Base-by-base conservation (phyloP, 257 asterid species). In the Plantago ovata region DNA sequence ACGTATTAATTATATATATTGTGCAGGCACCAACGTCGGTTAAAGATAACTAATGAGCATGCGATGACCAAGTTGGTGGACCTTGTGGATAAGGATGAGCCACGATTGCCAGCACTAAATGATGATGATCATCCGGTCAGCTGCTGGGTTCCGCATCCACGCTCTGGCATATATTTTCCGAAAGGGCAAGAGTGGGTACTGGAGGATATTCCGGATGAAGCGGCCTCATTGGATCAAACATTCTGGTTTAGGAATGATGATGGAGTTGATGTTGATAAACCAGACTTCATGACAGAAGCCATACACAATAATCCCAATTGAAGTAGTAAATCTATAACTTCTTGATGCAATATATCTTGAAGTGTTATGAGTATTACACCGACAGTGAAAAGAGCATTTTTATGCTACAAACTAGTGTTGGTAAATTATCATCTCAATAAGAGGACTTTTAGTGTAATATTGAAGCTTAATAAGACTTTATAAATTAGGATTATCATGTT, bases 121-220 rank as follows among this genome's bases (percentile, higher is more conserved):
- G n/a, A n/a, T n/a, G n/a, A 60, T 0, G 59, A 53, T 9, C 33
- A 4, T 10, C 28, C 55, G 15, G 13, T 16, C 49, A 32, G 59
- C 22, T 52, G 52, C 47, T 78, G 84, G 88, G 40, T 68, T 32
- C 84, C 88, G 13, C 80, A 81, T 69, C 75, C 71, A 21, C 77
- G 79, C 5, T 61, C 78, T 4, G 84, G 88, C 14, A 81, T 78
- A 62, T 81, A 81, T 56, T 75, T 67, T 28, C 88, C 88, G 3
- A 38, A 38, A 60, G 88, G 88, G 0, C 84, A 75, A 1, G 82
- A 81, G 21, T 3, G 60, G 40, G 77, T 78, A 10, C 64, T 81
- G 84, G 75, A 75, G 9, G 82, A 68, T 32, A 38, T 81, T 23
- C 84, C 88, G 1, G 64, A 46, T 5, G 62, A 65, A 7, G 82